These are phyloP conservation scores for Kluyveromyces aestuarii DNA, from an alignment of 805 yeast species.

Conservation along the genomic window DNA sequence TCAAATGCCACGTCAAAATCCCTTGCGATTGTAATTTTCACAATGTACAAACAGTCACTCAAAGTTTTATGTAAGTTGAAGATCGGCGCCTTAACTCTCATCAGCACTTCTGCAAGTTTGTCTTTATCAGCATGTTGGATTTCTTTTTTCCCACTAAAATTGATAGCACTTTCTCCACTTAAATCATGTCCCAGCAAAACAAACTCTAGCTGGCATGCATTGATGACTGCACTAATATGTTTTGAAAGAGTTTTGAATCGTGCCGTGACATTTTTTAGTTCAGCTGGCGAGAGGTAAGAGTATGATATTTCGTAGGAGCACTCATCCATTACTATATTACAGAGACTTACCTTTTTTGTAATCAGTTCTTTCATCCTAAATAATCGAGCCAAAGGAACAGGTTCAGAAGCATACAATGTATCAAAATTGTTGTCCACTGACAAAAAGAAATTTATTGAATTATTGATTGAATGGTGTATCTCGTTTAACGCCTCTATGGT, in stretches of 20 bases:
- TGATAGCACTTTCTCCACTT: slow-evolving; percentile 10
- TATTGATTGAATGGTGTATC: slow-evolving; percentile 32
- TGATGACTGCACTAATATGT: slow-evolving; percentile 34
- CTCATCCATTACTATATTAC: slow-evolving; percentile 35
- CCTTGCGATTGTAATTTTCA: slow-evolving; percentile 29
- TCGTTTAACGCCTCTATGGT: slow-evolving; percentile 33
- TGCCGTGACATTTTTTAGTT: slow-evolving; percentile 29
- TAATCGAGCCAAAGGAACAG: slow-evolving; percentile 26
- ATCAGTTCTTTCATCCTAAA: slow-evolving; percentile 28
- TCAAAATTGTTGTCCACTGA: slow-evolving; percentile 15
- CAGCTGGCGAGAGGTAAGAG: slow-evolving; percentile 37
- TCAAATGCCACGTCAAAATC: slow-evolving; percentile 33
- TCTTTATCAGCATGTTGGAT: slow-evolving; percentile 30
- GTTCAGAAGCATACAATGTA: slow-evolving; percentile 13
- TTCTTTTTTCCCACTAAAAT: slow-evolving; percentile 23
- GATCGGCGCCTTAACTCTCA: slow-evolving; percentile 26
- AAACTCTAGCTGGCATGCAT: slow-evolving; percentile 40
- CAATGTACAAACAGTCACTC: slow-evolving; percentile 26
- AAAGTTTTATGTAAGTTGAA: slow-evolving; percentile 27
- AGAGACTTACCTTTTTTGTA: slow-evolving; percentile 26
- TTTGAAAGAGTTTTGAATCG: slow-evolving; percentile 26
- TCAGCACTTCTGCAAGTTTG: slow-evolving; percentile 25
- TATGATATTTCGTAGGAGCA: slow-evolving; percentile 42
- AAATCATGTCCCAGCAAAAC: slow-evolving; percentile 24
- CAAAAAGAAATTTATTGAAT: slow-evolving; percentile 32